A percentile compares a stretch with the other conserved stretches of the same genome.
phyloP scores from a whole-genome alignment of 805 yeast species.

The Schwanniomyces sp. region DNA sequence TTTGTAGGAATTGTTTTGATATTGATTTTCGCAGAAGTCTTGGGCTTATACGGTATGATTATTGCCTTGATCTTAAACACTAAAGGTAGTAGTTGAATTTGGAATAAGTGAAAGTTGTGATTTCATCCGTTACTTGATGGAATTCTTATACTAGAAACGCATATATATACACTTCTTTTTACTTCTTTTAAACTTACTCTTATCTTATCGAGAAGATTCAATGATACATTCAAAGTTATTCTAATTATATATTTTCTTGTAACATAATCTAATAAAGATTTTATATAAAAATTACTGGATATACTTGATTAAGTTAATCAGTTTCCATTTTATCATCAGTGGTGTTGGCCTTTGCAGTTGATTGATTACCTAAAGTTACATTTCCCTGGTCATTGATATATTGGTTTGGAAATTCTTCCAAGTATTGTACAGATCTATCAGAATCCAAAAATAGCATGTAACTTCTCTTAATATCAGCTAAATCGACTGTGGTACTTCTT shows the following conservation, averaged over 20 bases:
- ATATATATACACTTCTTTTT: neutral
- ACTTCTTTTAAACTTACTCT: neutral
- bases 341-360: constrained; percentile 3
- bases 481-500: constrained; percentile 67
- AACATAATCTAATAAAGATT: neutral
- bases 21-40: constrained; percentile 86
- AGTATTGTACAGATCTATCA: constrained; percentile 81
- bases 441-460: constrained; percentile 87
- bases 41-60: constrained; percentile 92
- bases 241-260: neutral
- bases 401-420: constrained; percentile 65
- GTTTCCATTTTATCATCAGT: constrained; percentile 40
- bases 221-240: neutral
- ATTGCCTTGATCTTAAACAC: constrained; percentile 91
- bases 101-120: neutral
- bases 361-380: constrained; percentile 51
- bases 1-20: constrained; percentile 90
- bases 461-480: constrained; percentile 82
- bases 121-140: neutral
- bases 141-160: neutral
- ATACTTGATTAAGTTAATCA: constrained; percentile 12
- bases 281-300: neutral
- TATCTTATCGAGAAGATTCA: neutral
- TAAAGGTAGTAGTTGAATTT: constrained; percentile 63
- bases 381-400: constrained; percentile 80